A percentile compares a stretch with the other conserved stretches of the same genome.
phyloP scores from a whole-genome alignment of 2,329 filamentous ascomycete genomes.

The Penicillium brevicompactum region DNA sequence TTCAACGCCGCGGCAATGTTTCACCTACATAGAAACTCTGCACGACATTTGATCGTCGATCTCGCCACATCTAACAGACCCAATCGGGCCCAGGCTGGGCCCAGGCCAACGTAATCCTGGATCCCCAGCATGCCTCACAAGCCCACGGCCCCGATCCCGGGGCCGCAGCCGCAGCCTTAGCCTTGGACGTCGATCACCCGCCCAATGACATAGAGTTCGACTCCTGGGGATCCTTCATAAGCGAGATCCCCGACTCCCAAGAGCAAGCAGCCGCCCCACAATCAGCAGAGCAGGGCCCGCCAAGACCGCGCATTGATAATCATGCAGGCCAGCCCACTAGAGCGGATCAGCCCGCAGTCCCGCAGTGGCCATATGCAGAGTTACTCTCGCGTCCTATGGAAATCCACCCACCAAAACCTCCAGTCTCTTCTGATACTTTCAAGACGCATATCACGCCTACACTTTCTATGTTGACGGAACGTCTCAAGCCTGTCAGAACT shows the following conservation, averaged over 20 bases:
- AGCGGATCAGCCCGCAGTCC: not conserved
- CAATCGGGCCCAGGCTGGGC: too few relatives aligned
- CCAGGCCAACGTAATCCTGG: too few relatives aligned
- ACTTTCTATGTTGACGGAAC: conserved; percentile 55
- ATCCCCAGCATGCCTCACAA: too few relatives aligned
- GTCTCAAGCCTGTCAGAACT: conserved; percentile 55
- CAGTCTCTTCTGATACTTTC: conserved; percentile 50
- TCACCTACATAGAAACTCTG: too few relatives aligned
- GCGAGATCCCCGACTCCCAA: conserved; percentile 45
- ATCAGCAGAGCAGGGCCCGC: not conserved
- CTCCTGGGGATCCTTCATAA: conserved; percentile 28
- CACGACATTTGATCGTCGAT: too few relatives aligned
- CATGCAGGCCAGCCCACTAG: not conserved
- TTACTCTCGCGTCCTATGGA: conserved; percentile 18
- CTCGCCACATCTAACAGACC: too few relatives aligned
- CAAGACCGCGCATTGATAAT: not conserved
- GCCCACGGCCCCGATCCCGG: too few relatives aligned
- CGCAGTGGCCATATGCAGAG: not conserved
- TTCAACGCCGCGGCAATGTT: too few relatives aligned
- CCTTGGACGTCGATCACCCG: not conserved
- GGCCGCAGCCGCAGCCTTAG: too few relatives aligned
- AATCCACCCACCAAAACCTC: conserved; percentile 59
- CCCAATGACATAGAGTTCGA: not conserved
- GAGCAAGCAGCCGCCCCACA: conserved; percentile 7
- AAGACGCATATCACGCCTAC: conserved; percentile 59